These are phyloP conservation scores for Podila epicladia DNA, from an alignment of 192 early-diverging fungal genomes.

Conservation along the genomic window DNA sequence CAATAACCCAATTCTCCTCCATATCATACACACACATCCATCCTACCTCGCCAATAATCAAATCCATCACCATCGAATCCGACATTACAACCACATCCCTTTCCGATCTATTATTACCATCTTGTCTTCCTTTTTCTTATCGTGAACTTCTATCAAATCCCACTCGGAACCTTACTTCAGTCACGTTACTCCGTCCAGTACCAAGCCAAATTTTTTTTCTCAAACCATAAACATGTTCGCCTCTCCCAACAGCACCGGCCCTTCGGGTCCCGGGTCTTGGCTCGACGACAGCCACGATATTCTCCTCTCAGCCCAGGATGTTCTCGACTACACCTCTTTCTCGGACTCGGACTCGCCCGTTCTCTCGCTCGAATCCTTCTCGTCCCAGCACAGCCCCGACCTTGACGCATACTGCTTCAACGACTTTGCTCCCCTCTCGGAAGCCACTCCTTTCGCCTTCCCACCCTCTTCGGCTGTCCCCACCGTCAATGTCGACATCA, in stretches of 20 bases:
- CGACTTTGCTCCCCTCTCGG: slow-evolving; percentile 20
- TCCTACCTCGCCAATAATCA: neutral
- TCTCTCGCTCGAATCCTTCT: slow-evolving; percentile 42
- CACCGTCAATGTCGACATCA: neutral
- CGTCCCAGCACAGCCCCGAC: slow-evolving; percentile 44
- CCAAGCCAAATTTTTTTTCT: neutral
- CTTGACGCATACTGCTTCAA: slow-evolving; percentile 27
- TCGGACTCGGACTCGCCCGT: slow-evolving; percentile 44
- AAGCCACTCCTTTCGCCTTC: neutral
- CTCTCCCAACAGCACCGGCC: neutral
- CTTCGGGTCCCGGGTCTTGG: neutral
- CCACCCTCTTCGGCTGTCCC: neutral
- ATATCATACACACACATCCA: neutral
- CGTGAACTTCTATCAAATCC: no score
- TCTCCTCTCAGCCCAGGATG: slow-evolving; percentile 16
- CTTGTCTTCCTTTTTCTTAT: no score
- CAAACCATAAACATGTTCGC: slow-evolving; percentile 6
- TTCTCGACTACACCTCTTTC: slow-evolving; percentile 46
- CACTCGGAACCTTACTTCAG: no score
- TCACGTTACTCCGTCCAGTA: slow-evolving; percentile 2
- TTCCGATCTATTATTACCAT: neutral
- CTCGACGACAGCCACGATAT: slow-evolving; percentile 14
- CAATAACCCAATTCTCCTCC: neutral
- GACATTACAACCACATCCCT: neutral
- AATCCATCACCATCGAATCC: neutral